Evolutionary conservation across 345 rosid genomes (phyloP).

Genomic region (Populus euphratica): DNA sequence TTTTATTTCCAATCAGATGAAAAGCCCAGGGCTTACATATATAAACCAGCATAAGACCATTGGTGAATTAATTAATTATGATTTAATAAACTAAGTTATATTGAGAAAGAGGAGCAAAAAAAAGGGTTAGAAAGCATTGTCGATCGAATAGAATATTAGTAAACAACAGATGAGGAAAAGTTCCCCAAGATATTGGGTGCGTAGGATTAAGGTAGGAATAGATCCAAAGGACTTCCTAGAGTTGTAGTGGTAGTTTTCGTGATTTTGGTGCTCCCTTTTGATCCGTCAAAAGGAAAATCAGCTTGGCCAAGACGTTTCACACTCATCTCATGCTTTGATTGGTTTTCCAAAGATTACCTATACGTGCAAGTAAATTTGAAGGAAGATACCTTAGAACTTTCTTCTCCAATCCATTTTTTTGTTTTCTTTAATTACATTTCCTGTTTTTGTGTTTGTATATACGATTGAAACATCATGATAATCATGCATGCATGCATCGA

Average conservation of each 20-base stretch:
- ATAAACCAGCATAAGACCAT: not conserved
- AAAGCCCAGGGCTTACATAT: too few species aligned
- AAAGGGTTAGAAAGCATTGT: not conserved
- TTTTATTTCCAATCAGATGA: too few species aligned
- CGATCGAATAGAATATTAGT: not conserved
- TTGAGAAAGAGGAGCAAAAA: too few species aligned
- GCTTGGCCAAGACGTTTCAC: not conserved
- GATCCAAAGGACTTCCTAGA: not conserved
- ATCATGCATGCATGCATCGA: too few species aligned
- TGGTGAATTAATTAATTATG: not conserved
- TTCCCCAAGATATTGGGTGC: not conserved
- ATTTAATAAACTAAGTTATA: not conserved
- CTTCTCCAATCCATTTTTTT: too few species aligned
- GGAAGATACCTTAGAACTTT: not conserved
- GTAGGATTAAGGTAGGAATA: not conserved
- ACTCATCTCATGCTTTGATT: too few species aligned
- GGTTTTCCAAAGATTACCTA: not conserved
- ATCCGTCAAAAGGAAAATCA: not conserved
- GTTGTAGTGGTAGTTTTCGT: not conserved
- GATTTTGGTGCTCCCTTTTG: too few species aligned
- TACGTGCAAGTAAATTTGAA: not conserved
- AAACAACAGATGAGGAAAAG: not conserved
- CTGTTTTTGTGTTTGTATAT: too few species aligned
- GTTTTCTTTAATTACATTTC: too few species aligned
- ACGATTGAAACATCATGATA: too few species aligned